Percentiles rank a stretch among this genome's conserved stretches.
Conservation (phyloP, 306 rosid species). For the Carpinus viminea region DNA sequence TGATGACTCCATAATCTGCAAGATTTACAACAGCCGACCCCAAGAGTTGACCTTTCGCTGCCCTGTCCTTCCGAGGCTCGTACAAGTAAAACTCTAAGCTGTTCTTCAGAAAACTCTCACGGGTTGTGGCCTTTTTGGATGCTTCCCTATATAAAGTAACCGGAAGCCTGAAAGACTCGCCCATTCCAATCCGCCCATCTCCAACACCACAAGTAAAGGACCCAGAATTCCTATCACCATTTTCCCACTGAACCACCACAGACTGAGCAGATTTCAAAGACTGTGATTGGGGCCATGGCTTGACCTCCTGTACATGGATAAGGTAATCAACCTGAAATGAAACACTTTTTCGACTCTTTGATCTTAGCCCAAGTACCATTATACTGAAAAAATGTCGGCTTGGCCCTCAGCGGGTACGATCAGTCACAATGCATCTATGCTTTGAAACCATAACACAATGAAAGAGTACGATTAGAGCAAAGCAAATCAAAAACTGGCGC, state of each 20-base stretch:
- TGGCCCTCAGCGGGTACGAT: constrained; percentile 23
- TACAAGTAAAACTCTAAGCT: constrained; percentile 62
- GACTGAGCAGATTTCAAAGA: constrained; percentile 52
- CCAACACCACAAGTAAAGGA: constrained; percentile 37
- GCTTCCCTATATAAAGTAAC: constrained; percentile 45
- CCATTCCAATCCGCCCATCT: constrained; percentile 46
- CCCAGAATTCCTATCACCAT: constrained; percentile 59
- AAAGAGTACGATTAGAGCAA: constrained; percentile 16
- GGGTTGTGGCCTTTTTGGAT: constrained; percentile 49
- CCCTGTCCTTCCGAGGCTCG: constrained; percentile 53
- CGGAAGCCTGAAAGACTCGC: constrained; percentile 60
- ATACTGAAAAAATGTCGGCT: constrained; percentile 11
- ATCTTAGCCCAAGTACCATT: constrained; percentile 84
- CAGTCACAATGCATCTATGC: constrained; percentile 24
- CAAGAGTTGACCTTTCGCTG: constrained; percentile 55
- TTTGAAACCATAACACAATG: constrained; percentile 38
- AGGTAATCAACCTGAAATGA: constrained; percentile 54
- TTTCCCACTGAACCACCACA: constrained; percentile 70
- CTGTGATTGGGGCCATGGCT: constrained; percentile 76
- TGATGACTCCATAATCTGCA: constrained; percentile 63
- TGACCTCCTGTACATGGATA: constrained; percentile 66
- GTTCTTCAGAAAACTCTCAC: constrained; percentile 61
- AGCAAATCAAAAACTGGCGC: constrained; percentile 14
- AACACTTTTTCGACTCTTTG: constrained; percentile 57
- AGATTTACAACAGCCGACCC: constrained; percentile 64